phyloP scores from a whole-genome alignment of 495 filamentous ascomycete genomes.

The Neurospora sp. region DNA sequence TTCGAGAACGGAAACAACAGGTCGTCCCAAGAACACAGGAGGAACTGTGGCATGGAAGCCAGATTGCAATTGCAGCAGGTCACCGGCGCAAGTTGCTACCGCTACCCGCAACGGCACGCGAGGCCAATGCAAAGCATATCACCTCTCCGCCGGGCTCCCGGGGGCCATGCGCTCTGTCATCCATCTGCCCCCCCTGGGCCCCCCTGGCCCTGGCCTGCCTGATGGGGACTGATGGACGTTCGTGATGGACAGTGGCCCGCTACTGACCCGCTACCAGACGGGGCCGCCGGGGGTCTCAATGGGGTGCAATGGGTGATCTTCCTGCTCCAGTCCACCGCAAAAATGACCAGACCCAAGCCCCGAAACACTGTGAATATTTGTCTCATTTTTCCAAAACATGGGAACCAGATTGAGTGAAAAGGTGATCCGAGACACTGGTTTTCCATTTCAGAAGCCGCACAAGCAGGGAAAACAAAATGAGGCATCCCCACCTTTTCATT shows the following conservation, averaged over 20 bases:
- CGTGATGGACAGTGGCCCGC: not conserved
- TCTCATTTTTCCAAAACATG: not conserved
- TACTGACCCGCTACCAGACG: not conserved
- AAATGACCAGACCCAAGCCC: not conserved
- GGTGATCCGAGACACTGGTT: not conserved
- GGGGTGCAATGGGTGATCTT: not conserved
- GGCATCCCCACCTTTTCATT: not conserved
- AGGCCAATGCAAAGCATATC: not conserved
- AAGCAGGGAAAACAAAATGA: not conserved
- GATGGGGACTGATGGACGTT: not conserved
- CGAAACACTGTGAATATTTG: not conserved
- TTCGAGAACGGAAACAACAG: not conserved
- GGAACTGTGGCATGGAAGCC: not conserved
- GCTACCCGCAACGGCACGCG: not conserved
- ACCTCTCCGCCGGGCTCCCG: not conserved
- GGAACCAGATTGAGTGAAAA: not conserved
- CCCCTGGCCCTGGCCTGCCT: not conserved
- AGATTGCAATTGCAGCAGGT: not conserved
- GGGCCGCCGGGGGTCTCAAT: not conserved
- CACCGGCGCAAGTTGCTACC: not conserved
- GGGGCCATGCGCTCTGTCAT: not conserved
- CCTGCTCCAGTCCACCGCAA: not conserved
- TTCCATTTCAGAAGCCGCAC: not conserved
- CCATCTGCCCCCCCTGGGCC: not conserved
- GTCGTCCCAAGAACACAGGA: not conserved